phyloP scores from a whole-genome alignment of 129 eudicot species.

The Oenanthe sinensis region DNA sequence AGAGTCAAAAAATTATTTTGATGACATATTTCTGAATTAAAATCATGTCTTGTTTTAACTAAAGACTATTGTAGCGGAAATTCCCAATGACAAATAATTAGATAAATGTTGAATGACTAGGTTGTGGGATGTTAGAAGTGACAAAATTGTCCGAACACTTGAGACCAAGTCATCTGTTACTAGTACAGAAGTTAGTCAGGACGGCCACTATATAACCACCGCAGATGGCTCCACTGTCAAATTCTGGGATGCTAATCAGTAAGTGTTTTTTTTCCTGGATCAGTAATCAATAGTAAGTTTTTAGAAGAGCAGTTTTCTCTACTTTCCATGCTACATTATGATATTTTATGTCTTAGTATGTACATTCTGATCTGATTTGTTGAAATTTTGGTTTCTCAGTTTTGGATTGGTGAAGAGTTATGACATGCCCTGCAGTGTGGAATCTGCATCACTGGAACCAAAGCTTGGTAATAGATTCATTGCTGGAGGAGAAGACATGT shows the following conservation, averaged over 20 bases:
- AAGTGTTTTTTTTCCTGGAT: background rate
- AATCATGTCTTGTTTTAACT: background rate
- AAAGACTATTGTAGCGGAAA: background rate
- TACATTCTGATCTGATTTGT: background rate
- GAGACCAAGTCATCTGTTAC: conserved; percentile 60
- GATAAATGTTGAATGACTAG: conserved; percentile 21
- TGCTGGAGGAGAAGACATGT: conserved; percentile 92
- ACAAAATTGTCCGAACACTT: conserved; percentile 42
- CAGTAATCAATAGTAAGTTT: background rate
- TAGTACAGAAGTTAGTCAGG: conserved; percentile 64
- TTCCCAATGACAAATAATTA: background rate
- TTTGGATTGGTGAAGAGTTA: conserved; percentile 83
- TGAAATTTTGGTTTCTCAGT: conserved; percentile 15
- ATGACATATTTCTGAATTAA: background rate
- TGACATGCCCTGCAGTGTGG: conserved; percentile 66
- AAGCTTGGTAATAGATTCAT: conserved; percentile 55
- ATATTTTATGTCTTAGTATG: background rate
- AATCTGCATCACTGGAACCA: conserved; percentile 76
- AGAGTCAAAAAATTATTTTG: background rate
- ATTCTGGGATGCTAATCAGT: conserved; percentile 75
- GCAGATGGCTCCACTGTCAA: conserved; percentile 63
- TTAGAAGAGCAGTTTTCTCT: background rate
- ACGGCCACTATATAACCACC: conserved; percentile 61
- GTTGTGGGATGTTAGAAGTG: conserved; percentile 61
- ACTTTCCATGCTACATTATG: background rate